phyloP scores from a whole-genome alignment of 768 basidiomycete species.

The Pilatotrama ljubarskyi region DNA sequence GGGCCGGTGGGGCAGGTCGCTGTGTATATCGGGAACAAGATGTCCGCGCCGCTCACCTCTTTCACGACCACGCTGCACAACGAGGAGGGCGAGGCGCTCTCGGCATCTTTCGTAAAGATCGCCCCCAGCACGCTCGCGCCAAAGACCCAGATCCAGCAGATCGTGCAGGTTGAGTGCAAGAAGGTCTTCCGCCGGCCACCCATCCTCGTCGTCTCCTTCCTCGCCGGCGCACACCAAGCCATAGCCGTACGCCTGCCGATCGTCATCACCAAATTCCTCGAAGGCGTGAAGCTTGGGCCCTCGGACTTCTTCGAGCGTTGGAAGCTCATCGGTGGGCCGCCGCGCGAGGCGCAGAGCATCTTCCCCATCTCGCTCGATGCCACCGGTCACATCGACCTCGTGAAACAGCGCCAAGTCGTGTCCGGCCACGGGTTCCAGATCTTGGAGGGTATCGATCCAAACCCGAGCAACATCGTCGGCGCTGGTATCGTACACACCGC shows the following conservation, averaged over 20 bases:
- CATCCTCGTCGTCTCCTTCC: constrained; percentile 82
- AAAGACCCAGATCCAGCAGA: constrained; percentile 88
- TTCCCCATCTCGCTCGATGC: constrained; percentile 76
- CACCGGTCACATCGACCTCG: constrained; percentile 71
- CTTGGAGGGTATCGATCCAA: constrained; percentile 87
- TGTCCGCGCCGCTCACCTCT: constrained; percentile 82
- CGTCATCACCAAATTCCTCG: constrained; percentile 88
- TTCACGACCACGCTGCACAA: constrained; percentile 84
- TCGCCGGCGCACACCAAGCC: constrained; percentile 90
- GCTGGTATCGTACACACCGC: constrained; percentile 97
- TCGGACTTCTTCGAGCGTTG: constrained; percentile 96
- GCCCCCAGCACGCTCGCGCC: constrained; percentile 80
- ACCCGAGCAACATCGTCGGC: constrained; percentile 88
- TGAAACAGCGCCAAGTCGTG: constrained; percentile 73
- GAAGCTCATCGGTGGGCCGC: constrained; percentile 95
- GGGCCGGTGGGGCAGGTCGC: constrained; percentile 92
- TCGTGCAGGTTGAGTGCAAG: constrained; percentile 94
- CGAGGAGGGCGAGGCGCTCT: constrained; percentile 72
- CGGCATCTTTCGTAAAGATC: constrained; percentile 86
- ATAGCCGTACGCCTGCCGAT: constrained; percentile 84
- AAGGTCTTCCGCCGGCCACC: constrained; percentile 77
- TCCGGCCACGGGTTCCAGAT: constrained; percentile 76
- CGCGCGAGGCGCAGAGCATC: constrained; percentile 86
- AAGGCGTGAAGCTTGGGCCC: constrained; percentile 82
- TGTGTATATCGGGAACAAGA: constrained; percentile 95